Conservation (phyloP, 257 asterid genomes). For the Penstemon newberryi region DNA sequence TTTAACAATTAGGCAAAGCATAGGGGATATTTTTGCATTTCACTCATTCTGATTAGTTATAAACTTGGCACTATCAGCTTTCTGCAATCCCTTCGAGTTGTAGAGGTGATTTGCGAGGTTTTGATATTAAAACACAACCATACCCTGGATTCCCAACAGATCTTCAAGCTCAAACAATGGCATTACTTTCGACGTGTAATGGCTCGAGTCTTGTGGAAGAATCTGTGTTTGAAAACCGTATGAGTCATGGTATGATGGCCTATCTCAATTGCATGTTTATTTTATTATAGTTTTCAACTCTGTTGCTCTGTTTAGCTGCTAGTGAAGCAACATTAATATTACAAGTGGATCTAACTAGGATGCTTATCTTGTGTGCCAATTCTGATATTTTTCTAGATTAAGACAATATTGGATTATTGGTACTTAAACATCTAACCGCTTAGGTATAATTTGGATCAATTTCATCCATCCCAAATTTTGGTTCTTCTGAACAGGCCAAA, state of each 20-base stretch:
- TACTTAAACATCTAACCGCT: too few relatives aligned
- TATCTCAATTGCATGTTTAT: not conserved
- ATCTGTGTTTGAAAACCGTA: slow-evolving; percentile 48
- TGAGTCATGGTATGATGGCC: slow-evolving; percentile 39
- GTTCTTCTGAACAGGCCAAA: too few relatives aligned
- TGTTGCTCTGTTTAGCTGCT: not conserved
- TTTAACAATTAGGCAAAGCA: too few relatives aligned
- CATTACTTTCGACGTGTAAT: slow-evolving; percentile 42
- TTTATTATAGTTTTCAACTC: not conserved
- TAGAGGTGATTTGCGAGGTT: slow-evolving; percentile 28
- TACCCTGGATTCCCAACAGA: slow-evolving; percentile 55
- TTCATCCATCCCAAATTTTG: too few relatives aligned
- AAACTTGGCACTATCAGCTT: slow-evolving; percentile 24
- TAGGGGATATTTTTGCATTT: too few relatives aligned
- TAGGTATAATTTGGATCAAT: too few relatives aligned
- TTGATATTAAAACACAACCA: slow-evolving; percentile 37
- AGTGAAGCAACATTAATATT: too few relatives aligned
- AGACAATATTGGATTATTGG: too few relatives aligned
- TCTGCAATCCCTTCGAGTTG: slow-evolving; percentile 20
- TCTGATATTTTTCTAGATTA: too few relatives aligned
- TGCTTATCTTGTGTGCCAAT: too few relatives aligned
- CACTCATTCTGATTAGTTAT: not conserved
- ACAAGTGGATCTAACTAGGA: too few relatives aligned
- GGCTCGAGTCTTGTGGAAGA: slow-evolving; percentile 41
- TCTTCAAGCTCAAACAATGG: slow-evolving; percentile 49